Evolutionary conservation across 2,329 filamentous ascomycete species (phyloP).

Genomic region (Hypoxylon sp.): DNA sequence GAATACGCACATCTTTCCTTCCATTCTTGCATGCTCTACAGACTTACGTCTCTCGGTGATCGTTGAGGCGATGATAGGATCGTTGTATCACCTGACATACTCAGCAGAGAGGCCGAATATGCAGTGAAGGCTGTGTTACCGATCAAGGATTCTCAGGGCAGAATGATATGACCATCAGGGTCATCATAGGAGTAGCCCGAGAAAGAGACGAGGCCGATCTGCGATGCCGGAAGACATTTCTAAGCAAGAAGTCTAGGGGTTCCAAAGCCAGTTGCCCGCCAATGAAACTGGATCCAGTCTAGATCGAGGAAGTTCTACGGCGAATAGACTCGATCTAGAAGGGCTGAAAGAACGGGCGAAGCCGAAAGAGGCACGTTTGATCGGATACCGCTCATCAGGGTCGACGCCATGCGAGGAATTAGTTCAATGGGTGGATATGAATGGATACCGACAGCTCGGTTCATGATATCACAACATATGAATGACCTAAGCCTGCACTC

Average conservation of each 20-base stretch:
- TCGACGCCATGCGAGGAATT: slow-evolving; percentile 6
- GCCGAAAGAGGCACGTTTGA: slow-evolving; percentile 22
- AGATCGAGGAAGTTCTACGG: slow-evolving; percentile 8
- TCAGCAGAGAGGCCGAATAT: slow-evolving; percentile 20
- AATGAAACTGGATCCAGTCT: slow-evolving; percentile 7
- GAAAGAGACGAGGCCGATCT: slow-evolving; percentile 14
- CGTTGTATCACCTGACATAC: slow-evolving; percentile 31
- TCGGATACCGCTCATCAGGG: slow-evolving; percentile 14
- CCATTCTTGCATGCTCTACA: slow-evolving; percentile 11
- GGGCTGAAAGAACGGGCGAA: slow-evolving; percentile 32
- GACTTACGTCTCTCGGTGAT: slow-evolving; percentile 33
- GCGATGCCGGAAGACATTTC: slow-evolving; percentile 2
- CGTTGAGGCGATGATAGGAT: slow-evolving; percentile 40
- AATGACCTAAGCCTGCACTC: slow-evolving; percentile 21
- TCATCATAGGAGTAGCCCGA: slow-evolving; percentile 21
- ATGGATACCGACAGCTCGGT: slow-evolving; percentile 35
- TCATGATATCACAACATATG: slow-evolving; percentile 29
- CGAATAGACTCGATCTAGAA: slow-evolving; percentile 14
- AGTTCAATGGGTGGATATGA: slow-evolving; percentile 27
- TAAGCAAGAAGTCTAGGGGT: slow-evolving; percentile 10
- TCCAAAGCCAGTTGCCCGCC: slow-evolving; percentile 14
- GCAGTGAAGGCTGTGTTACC: slow-evolving; percentile 28
- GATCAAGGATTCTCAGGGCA: slow-evolving; percentile 10
- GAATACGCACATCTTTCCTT: slow-evolving; percentile 5
- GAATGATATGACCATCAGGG: slow-evolving; percentile 11